Conservation (phyloP, 2,329 filamentous ascomycete genomes). For the Talaromyces sp. region DNA sequence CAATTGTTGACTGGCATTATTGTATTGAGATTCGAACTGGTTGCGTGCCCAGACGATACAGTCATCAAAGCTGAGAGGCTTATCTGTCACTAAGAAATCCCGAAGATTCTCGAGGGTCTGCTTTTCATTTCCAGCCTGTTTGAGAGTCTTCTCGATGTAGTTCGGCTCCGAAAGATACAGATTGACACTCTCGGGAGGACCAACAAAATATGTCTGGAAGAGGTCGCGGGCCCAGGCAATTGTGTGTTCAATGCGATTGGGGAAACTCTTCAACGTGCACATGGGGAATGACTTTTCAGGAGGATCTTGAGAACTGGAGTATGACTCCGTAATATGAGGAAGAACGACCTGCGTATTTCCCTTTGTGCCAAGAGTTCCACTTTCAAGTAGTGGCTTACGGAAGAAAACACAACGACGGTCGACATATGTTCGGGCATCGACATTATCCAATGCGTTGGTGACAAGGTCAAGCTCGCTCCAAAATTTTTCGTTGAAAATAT, state of each 20-base stretch:
- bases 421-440: conserved; percentile 94
- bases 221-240: conserved; percentile 97
- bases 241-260: conserved; percentile 96
- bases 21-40: conserved; percentile 94
- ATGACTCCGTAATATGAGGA: conserved; percentile 88
- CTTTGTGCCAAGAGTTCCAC: conserved; percentile 96
- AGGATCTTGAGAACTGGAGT: conserved; percentile 94
- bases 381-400: conserved; percentile 93
- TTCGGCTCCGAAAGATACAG: conserved; percentile 88
- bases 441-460: conserved; percentile 95
- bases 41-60: conserved; percentile 93
- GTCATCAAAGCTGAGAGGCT: conserved; percentile 89
- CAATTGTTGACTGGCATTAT: conserved; percentile 92
- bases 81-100: conserved; percentile 86
- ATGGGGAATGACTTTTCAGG: conserved; percentile 99
- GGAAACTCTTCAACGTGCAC: conserved; percentile 96
- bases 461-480: conserved; percentile 86
- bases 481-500: conserved; percentile 90
- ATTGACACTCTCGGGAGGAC: conserved; percentile 90
- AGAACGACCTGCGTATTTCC: conserved; percentile 97
- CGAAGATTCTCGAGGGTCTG: conserved; percentile 85
- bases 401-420: conserved; percentile 97
- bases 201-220: conserved; percentile 91
- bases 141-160: conserved; percentile 80
- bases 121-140: conserved; percentile 93